These are phyloP conservation scores for Dovyalis caffra DNA, from an alignment of 345 rosid genomes.

Conservation along the genomic window DNA sequence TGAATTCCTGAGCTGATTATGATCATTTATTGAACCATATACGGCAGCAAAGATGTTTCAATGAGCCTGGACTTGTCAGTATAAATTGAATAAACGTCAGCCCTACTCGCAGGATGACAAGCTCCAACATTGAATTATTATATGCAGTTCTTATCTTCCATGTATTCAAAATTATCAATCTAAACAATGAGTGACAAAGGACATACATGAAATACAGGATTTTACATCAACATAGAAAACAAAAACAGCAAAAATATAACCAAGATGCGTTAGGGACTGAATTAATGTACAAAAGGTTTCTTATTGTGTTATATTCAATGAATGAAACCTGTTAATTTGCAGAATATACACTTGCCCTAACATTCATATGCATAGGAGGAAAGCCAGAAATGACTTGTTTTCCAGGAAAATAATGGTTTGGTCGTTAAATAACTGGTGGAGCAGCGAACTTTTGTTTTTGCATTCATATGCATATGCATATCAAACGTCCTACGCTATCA, in stretches of 20 bases:
- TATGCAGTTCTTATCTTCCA: too few species aligned
- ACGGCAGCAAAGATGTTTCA: background rate
- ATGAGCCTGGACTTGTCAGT: background rate
- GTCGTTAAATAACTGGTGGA: too few species aligned
- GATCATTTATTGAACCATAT: background rate
- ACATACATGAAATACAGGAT: background rate
- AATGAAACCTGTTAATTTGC: background rate
- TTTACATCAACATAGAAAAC: background rate
- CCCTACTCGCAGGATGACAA: background rate
- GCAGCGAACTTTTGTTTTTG: background rate
- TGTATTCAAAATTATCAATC: background rate
- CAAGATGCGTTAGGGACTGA: background rate
- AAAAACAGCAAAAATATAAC: too few species aligned
- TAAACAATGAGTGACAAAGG: background rate
- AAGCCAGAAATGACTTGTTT: too few species aligned
- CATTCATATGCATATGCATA: background rate
- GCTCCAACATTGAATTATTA: too few species aligned
- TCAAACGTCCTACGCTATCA: background rate
- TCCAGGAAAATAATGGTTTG: background rate
- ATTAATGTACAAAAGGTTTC: background rate
- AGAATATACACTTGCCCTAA: background rate
- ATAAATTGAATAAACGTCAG: background rate
- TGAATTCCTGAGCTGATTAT: background rate
- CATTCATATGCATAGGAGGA: too few species aligned
- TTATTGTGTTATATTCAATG: too few species aligned